phyloP scores from a whole-genome alignment of 2,329 filamentous ascomycete species.

The Malbranchea zuffiana region DNA sequence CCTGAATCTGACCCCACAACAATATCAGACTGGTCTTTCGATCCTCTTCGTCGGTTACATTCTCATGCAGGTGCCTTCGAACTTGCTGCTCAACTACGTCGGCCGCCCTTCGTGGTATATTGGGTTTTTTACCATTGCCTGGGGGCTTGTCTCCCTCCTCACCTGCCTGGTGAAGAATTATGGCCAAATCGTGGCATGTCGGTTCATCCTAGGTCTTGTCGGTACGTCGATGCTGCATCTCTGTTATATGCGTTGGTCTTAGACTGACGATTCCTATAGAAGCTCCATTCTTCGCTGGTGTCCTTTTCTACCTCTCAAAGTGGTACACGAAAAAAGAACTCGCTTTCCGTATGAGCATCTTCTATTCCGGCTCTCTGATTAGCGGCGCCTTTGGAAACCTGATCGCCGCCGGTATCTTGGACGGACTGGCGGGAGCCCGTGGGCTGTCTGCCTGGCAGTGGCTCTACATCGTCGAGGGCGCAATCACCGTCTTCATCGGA shows the following conservation, averaged over 20 bases:
- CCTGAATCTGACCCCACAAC: constrained; percentile 23
- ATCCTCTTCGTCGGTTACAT: constrained; percentile 38
- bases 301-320: constrained; percentile 40
- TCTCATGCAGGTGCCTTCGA: constrained; percentile 39
- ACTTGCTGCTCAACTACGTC: constrained; percentile 34
- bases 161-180: constrained; percentile 36
- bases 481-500: constrained; percentile 27
- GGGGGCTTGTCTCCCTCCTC: constrained; percentile 37
- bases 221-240: constrained; percentile 13
- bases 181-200: constrained; percentile 35
- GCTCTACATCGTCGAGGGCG: constrained; percentile 33
- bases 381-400: constrained; percentile 44
- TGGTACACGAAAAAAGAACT: constrained; percentile 47
- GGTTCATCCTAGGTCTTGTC: constrained; percentile 37
- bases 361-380: constrained; percentile 43
- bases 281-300: constrained; percentile 39
- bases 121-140: constrained; percentile 36
- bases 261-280: constrained; percentile 20
- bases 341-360: constrained; percentile 41
- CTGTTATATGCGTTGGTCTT: constrained; percentile 7
- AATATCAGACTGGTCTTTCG: constrained; percentile 35
- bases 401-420: constrained; percentile 43
- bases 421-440: constrained; percentile 27
- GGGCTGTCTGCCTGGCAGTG: constrained; percentile 32
- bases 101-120: constrained; percentile 35